Evolutionary conservation across 805 yeast genomes (phyloP), one percentile per base, ranked within the genome.

Genomic region (Debaryomyces prosopidis): DNA sequence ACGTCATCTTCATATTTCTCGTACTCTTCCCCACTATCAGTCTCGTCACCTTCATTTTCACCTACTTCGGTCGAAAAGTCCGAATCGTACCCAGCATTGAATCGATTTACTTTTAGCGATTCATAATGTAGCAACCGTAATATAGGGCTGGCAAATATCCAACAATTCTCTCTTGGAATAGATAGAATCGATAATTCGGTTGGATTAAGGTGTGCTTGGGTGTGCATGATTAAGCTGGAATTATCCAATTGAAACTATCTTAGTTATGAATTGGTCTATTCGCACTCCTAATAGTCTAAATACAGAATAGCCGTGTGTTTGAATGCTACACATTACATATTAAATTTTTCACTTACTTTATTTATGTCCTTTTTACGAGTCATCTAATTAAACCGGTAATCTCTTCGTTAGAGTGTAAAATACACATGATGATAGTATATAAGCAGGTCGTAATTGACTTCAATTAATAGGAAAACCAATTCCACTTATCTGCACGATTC

Each of bases 141-240:
- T n/a, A 81, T 66, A 1, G 83, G 76, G 30, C 77, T 68, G 31
- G 73, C 64, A 50, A 81, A 80, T n/a, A 77, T 45, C 79, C 85
- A 80, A 54, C 73, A 77, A 46, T 70, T 68, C 15, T 63, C 67
- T 48, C 84, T 60, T 1, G 84, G 81, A 16, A 81, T 72, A 2
- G 85, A 78, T 44, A 82, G 64, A 19, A 81, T 67, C 19, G 80
- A 69, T 36, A 82, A 65, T 38, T 63, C 56, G 4, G 75, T 69
- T 10, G 72, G 69, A 56, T 75, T 74, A 35, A 80, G 56, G 49
- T 77, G 77, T 1, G 77, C 77, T 47, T 79, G 79, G 30, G 75
- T 73, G 57, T 66, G 69, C 74, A 71, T 70, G 11, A 35, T 5
- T 23, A 23, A 7, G 26, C 26, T 23, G n/a, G n/a, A 4, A 12